Evolutionary conservation across 805 yeast genomes (phyloP).

Genomic region (Candida berthetii): DNA sequence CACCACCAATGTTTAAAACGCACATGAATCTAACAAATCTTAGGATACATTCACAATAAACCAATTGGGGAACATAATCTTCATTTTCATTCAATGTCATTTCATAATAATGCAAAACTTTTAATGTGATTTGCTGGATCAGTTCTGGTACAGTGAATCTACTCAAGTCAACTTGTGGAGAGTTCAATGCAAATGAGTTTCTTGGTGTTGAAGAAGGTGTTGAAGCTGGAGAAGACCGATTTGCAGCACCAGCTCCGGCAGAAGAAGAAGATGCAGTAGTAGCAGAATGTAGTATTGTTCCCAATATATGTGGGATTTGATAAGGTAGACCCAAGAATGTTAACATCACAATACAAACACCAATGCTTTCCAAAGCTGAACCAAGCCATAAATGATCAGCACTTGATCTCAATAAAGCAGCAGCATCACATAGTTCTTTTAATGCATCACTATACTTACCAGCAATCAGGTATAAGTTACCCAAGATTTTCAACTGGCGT

Average conservation of each 20-base stretch:
- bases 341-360: slow-evolving; percentile 56
- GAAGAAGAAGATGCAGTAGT: slow-evolving; percentile 6
- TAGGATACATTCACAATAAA: slow-evolving; percentile 65
- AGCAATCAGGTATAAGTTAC: slow-evolving; percentile 70
- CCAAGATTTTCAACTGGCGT: slow-evolving; percentile 69
- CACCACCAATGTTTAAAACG: slow-evolving; percentile 40
- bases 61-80: slow-evolving; percentile 78
- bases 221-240: slow-evolving; percentile 1
- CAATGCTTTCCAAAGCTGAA: slow-evolving; percentile 78
- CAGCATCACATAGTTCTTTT: slow-evolving; percentile 68
- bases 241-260: background rate
- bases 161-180: slow-evolving; percentile 11
- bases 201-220: slow-evolving; percentile 5
- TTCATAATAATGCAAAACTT: slow-evolving; percentile 37
- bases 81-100: slow-evolving; percentile 50
- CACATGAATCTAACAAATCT: slow-evolving; percentile 60
- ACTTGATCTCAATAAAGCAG: slow-evolving; percentile 46
- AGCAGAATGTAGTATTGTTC: slow-evolving; percentile 23
- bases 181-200: background rate
- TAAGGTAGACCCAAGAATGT: slow-evolving; percentile 48
- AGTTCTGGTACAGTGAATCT: slow-evolving; percentile 25
- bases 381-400: slow-evolving; percentile 87
- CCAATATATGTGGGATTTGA: slow-evolving; percentile 28
- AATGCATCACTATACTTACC: slow-evolving; percentile 75
- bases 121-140: slow-evolving; percentile 29